Evolutionary conservation across 2,329 filamentous ascomycete species (phyloP).

Genomic region (Fusarium agapanthi): DNA sequence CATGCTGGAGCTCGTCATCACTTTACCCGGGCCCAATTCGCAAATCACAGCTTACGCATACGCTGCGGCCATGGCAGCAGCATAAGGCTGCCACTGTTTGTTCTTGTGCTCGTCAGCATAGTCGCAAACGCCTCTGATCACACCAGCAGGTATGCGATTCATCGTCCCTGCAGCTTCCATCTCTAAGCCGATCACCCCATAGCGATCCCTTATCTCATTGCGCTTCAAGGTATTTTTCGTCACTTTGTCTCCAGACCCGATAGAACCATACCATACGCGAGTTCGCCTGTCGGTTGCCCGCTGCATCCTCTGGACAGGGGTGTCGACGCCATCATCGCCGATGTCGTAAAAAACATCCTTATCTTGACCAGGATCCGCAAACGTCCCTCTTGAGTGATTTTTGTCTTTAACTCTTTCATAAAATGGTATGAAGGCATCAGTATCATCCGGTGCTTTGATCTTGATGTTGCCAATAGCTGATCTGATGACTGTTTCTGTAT

Average conservation of each 20-base stretch:
- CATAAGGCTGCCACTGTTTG: background rate
- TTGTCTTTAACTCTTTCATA: slow-evolving; percentile 40
- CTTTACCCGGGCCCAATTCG: background rate
- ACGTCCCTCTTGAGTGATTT: slow-evolving; percentile 36
- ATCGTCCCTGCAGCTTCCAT: background rate
- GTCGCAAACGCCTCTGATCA: background rate
- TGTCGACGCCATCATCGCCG: background rate
- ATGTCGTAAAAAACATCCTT: slow-evolving; percentile 37
- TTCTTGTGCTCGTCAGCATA: background rate
- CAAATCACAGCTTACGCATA: background rate
- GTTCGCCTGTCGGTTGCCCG: background rate
- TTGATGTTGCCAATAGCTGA: slow-evolving; percentile 48
- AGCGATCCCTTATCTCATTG: background rate
- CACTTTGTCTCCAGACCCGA: background rate
- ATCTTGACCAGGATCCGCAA: slow-evolving; percentile 46
- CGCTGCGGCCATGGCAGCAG: background rate
- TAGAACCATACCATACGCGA: background rate
- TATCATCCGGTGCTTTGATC: slow-evolving; percentile 35
- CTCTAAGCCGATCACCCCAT: background rate
- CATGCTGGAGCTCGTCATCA: no score
- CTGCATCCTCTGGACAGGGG: background rate
- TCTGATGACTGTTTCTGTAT: slow-evolving; percentile 44
- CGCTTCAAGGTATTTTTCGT: background rate
- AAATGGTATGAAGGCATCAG: slow-evolving; percentile 28
- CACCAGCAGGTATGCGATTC: background rate